Evolutionary conservation across 176 grass and related monocot species (phyloP).

Genomic region (Musa beccarii): DNA sequence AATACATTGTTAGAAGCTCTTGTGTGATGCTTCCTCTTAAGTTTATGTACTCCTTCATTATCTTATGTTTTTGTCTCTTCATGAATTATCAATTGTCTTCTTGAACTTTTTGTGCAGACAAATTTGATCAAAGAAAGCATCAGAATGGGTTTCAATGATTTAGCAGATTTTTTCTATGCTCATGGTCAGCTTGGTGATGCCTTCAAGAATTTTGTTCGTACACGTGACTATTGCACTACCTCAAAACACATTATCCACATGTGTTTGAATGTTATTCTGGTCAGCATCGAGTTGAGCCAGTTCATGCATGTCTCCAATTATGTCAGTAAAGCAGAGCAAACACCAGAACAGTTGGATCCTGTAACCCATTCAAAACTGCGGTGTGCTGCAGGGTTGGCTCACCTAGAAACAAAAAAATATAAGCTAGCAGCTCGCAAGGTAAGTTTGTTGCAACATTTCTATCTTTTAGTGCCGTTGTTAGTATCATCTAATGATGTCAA

Average conservation of each 20-base stretch:
- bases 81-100: background rate
- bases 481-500: background rate
- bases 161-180: conserved; percentile 80
- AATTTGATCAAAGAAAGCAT: conserved; percentile 95
- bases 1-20: too few relatives aligned
- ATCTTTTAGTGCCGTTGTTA: background rate
- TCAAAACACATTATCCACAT: conserved; percentile 94
- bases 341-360: conserved; percentile 42
- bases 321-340: conserved; percentile 73
- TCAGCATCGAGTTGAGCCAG: conserved; percentile 75
- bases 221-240: conserved; percentile 88
- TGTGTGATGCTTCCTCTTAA: too few relatives aligned
- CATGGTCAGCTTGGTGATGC: conserved; percentile 72
- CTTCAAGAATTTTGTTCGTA: conserved; percentile 81
- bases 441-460: conserved; percentile 4
- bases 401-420: conserved; percentile 82
- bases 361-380: conserved; percentile 47
- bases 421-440: conserved; percentile 91
- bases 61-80: background rate
- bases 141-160: conserved; percentile 89
- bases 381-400: conserved; percentile 67
- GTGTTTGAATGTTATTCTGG: conserved; percentile 89
- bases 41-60: too few relatives aligned
- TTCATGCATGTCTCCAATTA: conserved; percentile 72
- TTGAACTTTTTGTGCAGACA: conserved; percentile 36